Evolutionary conservation across 2,329 filamentous ascomycete species (phyloP), one percentile per base, ranked within the genome.

Genomic region (Zarea fungicola): DNA sequence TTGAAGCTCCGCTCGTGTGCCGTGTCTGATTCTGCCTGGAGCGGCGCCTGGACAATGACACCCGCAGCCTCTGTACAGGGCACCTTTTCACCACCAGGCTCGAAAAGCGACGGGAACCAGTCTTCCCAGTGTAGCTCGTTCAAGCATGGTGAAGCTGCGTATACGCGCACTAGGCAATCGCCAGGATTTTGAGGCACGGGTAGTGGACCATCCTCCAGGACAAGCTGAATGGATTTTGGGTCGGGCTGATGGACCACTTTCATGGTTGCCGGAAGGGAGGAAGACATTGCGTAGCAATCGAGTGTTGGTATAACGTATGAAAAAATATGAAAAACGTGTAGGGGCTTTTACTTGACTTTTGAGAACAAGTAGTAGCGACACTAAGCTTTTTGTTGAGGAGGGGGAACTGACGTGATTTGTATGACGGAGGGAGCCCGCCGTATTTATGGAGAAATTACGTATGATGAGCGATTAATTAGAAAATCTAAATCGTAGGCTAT

Each of bases 51-150:
- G 16, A 65, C 61, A n/a, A 73, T 63, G n/a, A 61, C 59, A 4
- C 69, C 69, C 5, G 67, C 59, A 23, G 68, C 55, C 54, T 73
- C 70, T 28, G 67, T 65, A 51, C 68, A 60, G 4, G 65, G 63
- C 10, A 67, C 58, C n/a, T 60, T 59, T 39, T 61, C 55, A 25
- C 56, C 56, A 29, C 53, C 51, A 3, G 55, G 28, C 1, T 54
- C 50, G 37, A 59, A 60, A n/a, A 56, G 31, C 4, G 42, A 37
- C 1, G 59, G 56, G 23, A 54, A 58, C 35, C 52, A 51, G 39
- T 42, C n/a, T 19, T 54, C 56, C 66, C 65, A 69, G 40, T 51
- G 51, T 16, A 68, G 59, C 53, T 65, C 65, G 26, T 60, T 58
- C 40, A 63, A 56, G 49, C 62, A 65, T 6, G 63, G 62, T 13